These are phyloP conservation scores for Trametopsis cervina DNA, from an alignment of 768 basidiomycete genomes.

Conservation along the genomic window DNA sequence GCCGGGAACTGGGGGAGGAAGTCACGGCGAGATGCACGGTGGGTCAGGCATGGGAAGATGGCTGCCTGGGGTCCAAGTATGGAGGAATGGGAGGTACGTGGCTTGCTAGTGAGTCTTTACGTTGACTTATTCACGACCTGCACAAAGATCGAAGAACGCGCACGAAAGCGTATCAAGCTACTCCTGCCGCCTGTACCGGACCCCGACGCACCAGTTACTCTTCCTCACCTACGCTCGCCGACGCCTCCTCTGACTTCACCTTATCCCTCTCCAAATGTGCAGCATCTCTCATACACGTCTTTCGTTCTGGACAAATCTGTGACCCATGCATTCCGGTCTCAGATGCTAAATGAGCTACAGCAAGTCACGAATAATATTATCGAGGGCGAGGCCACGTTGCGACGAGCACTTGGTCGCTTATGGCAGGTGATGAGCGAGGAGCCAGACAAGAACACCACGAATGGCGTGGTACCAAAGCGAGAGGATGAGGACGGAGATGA, in stretches of 20 bases:
- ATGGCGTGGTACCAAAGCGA: constrained; percentile 51
- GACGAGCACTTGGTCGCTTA: constrained; percentile 67
- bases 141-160: constrained; percentile 69
- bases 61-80: constrained; percentile 77
- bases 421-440: constrained; percentile 81
- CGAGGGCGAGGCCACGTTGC: constrained; percentile 71
- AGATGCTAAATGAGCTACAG: constrained; percentile 71
- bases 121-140: constrained; percentile 2
- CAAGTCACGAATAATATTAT: constrained; percentile 78
- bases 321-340: constrained; percentile 78
- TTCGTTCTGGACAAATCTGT: constrained; percentile 83
- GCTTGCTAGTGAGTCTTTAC: background rate
- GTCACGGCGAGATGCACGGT: constrained; percentile 64
- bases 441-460: constrained; percentile 30
- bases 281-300: constrained; percentile 73
- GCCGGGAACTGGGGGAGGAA: constrained; percentile 86
- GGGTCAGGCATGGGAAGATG: constrained; percentile 79
- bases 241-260: constrained; percentile 76
- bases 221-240: constrained; percentile 73
- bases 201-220: constrained; percentile 63
- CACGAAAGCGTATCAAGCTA: constrained; percentile 70
- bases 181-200: constrained; percentile 54
- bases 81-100: constrained; percentile 77
- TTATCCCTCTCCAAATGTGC: constrained; percentile 58
- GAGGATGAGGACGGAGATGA: constrained; percentile 48